Percentiles rank a stretch among this genome's conserved stretches.
Evolutionary conservation across 139 green algal genomes (phyloP).

Genomic region (Chlamydomonas urium): DNA sequence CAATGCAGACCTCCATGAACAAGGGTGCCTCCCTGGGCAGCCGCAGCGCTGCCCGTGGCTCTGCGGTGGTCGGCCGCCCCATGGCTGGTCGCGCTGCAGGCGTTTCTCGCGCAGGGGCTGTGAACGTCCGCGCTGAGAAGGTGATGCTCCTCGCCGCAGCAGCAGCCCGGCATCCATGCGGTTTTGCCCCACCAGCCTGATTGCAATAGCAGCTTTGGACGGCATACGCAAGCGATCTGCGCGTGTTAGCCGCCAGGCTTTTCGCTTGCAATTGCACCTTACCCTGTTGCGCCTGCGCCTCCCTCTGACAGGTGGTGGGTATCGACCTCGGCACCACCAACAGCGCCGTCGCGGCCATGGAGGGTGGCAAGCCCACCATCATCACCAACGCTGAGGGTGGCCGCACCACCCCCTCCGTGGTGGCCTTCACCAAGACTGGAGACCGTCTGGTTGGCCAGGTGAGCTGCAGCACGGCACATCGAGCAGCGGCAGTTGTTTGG

Average conservation of each 20-base stretch:
- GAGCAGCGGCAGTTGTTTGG: too few species aligned
- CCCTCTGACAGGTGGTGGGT: conserved; percentile 58
- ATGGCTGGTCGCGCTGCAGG: not conserved
- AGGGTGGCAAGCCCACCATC: conserved; percentile 94
- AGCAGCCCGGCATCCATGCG: not conserved
- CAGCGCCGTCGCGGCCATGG: conserved; percentile 88
- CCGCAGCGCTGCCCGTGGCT: not conserved
- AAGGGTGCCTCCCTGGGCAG: not conserved
- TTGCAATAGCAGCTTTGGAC: too few species aligned
- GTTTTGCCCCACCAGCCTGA: too few species aligned
- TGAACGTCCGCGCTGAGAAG: conserved; percentile 25
- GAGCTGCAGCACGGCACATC: too few species aligned
- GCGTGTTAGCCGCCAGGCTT: not conserved
- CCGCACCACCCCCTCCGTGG: conserved; percentile 95
- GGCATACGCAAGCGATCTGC: too few species aligned
- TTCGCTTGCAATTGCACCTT: not conserved
- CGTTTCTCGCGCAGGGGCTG: not conserved
- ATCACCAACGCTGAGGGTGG: conserved; percentile 96
- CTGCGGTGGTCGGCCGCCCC: not conserved
- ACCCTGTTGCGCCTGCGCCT: not conserved
- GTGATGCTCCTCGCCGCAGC: not conserved
- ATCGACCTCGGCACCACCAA: conserved; percentile 95
- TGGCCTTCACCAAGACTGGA: conserved; percentile 92
- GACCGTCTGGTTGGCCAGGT: conserved; percentile 95
- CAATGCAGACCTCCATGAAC: conserved; percentile 11